phyloP scores from a whole-genome alignment of 192 early-diverging fungal species.

The Coemansia furcata region DNA sequence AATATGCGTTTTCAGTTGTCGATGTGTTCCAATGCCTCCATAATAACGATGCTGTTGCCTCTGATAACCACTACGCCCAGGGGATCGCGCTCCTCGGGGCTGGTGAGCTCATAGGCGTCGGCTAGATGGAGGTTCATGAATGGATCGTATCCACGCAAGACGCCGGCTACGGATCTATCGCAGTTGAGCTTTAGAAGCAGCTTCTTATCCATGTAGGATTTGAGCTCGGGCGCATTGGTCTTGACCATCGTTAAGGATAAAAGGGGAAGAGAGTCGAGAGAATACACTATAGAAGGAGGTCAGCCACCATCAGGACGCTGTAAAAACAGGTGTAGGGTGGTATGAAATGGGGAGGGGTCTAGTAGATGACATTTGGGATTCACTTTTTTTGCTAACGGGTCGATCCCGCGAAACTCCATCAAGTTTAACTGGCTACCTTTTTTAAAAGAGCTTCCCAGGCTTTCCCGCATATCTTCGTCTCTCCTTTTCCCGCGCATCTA shows the following conservation, averaged over 20 bases:
- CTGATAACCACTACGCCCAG: slow-evolving; percentile 90
- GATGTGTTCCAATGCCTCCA: slow-evolving; percentile 71
- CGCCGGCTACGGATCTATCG: slow-evolving; percentile 84
- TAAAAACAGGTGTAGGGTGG: too few relatives aligned
- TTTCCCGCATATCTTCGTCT: background rate
- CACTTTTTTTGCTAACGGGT: too few relatives aligned
- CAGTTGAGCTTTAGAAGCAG: slow-evolving; percentile 91
- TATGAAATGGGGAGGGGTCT: too few relatives aligned
- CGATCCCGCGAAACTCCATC: too few relatives aligned
- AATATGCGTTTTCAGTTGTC: slow-evolving; percentile 9
- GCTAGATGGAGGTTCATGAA: slow-evolving; percentile 99
- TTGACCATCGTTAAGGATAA: slow-evolving; percentile 52
- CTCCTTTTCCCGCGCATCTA: background rate
- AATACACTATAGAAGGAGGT: too few relatives aligned
- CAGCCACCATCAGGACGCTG: background rate
- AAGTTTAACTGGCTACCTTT: too few relatives aligned
- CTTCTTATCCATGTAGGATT: slow-evolving; percentile 88
- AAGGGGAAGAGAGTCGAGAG: too few relatives aligned
- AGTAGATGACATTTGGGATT: too few relatives aligned
- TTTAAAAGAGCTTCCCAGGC: too few relatives aligned
- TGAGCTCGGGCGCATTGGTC: slow-evolving; percentile 64
- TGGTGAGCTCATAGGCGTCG: slow-evolving; percentile 81
- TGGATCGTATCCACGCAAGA: slow-evolving; percentile 97
- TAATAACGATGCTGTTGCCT: slow-evolving; percentile 70
- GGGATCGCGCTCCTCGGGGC: slow-evolving; percentile 60